Evolutionary conservation across 306 rosid species (phyloP).

Genomic region (Trichosanthes truncata): DNA sequence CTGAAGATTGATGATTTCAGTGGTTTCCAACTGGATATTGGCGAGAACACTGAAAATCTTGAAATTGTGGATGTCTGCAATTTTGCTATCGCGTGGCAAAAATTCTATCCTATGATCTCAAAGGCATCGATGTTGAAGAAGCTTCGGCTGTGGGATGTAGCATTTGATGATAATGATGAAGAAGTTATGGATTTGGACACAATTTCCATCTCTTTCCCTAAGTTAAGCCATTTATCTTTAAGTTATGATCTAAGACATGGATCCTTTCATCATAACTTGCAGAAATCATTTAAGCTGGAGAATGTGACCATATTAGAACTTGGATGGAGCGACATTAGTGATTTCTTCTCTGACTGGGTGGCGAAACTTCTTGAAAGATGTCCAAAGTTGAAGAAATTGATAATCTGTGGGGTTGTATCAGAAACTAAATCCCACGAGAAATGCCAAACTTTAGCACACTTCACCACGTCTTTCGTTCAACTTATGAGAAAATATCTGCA

Average conservation of each 20-base stretch:
- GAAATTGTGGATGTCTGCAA: constrained; percentile 56
- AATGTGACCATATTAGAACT: constrained; percentile 62
- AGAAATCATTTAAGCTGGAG: constrained; percentile 41
- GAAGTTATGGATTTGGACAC: constrained; percentile 53
- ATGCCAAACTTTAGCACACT: constrained; percentile 44
- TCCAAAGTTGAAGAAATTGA: constrained; percentile 51
- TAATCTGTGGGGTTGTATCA: constrained; percentile 53
- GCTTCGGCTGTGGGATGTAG: constrained; percentile 60
- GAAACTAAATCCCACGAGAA: constrained; percentile 53
- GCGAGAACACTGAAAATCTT: constrained; percentile 53
- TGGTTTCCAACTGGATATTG: constrained; percentile 51
- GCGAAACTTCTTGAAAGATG: constrained; percentile 56
- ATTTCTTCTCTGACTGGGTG: constrained; percentile 63
- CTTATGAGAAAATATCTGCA: constrained; percentile 53
- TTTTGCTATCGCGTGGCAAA: constrained; percentile 61
- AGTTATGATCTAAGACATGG: constrained; percentile 55
- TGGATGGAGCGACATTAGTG: constrained; percentile 62
- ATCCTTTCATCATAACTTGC: constrained; percentile 44
- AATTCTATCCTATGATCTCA: constrained; percentile 58
- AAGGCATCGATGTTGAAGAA: constrained; percentile 42
- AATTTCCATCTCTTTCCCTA: constrained; percentile 51
- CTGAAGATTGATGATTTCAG: constrained; percentile 56
- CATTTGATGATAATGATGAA: constrained; percentile 60
- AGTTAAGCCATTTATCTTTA: constrained; percentile 40
- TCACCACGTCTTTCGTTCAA: constrained; percentile 46